These are phyloP conservation scores for Cryptococcus sp. DNA, from an alignment of 1,284 basidiomycete genomes.

Conservation along the genomic window DNA sequence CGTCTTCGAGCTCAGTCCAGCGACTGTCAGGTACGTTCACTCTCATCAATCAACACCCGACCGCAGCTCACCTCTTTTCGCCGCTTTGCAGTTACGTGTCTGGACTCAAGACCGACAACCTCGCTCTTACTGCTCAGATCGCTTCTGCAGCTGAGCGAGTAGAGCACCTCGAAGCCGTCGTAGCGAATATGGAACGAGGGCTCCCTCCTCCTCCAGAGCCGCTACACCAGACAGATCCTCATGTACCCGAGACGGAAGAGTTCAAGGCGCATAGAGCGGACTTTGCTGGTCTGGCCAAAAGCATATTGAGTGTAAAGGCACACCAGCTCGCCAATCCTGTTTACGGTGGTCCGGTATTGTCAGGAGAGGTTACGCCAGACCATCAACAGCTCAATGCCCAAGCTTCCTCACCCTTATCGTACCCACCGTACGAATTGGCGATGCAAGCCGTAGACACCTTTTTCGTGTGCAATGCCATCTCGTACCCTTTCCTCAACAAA, in stretches of 20 bases:
- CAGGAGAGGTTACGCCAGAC: neutral
- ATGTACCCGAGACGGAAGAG: neutral
- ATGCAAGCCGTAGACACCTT: conserved; percentile 25
- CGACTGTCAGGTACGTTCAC: conserved; percentile 39
- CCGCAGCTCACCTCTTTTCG: neutral
- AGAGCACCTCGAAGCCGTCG: conserved; percentile 33
- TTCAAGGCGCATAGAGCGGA: conserved; percentile 12
- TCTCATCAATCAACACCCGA: neutral
- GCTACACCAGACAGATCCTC: conserved; percentile 3
- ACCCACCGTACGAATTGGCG: conserved; percentile 25
- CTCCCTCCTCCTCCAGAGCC: conserved; percentile 11
- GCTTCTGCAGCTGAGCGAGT: conserved; percentile 33
- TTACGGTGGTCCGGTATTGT: neutral
- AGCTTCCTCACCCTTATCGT: neutral
- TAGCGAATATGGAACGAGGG: conserved; percentile 19
- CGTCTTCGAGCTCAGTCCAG: conserved; percentile 45
- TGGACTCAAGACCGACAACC: conserved; percentile 34
- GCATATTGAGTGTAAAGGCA: conserved; percentile 20
- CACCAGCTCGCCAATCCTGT: conserved; percentile 11
- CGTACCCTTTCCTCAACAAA: conserved; percentile 34
- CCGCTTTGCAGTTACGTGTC: conserved; percentile 29
- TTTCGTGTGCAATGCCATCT: conserved; percentile 28
- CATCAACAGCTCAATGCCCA: neutral
- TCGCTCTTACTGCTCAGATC: conserved; percentile 27
- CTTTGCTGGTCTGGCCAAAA: conserved; percentile 16